Conservation (phyloP, 305 asterid genomes). For the Nicotiana rustica region DNA sequence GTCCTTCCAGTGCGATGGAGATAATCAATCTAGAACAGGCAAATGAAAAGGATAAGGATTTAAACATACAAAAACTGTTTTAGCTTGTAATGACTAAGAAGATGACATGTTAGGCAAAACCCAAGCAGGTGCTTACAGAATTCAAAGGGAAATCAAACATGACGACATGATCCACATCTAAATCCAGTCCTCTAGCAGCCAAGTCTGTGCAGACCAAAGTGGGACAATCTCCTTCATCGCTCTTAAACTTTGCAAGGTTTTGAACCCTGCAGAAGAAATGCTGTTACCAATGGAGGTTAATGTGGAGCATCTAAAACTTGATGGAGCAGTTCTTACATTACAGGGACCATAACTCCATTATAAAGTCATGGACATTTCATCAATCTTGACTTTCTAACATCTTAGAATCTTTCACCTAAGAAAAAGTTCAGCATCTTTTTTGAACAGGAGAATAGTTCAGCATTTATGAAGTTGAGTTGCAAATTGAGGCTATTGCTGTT, state of each 20-base stretch:
- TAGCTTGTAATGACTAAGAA: conserved; percentile 8
- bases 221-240: conserved; percentile 95
- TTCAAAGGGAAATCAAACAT: conserved; percentile 97
- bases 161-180: conserved; percentile 98
- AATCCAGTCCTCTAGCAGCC: conserved; percentile 99
- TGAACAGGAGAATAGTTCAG: no score
- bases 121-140: conserved; percentile 70
- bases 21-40: conserved; percentile 75
- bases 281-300: conserved; percentile 31
- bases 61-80: conserved; percentile 30
- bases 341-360: conserved; percentile 7
- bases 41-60: conserved; percentile 21
- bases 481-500: neutral
- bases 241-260: conserved; percentile 84
- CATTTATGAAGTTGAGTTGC: neutral
- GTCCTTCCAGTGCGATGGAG: conserved; percentile 99
- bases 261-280: conserved; percentile 62
- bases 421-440: neutral
- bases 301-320: conserved; percentile 18
- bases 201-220: conserved; percentile 97
- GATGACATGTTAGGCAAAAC: neutral
- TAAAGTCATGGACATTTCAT: neutral
- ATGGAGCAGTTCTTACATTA: neutral
- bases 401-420: neutral
- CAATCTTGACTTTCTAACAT: conserved; percentile 25